Conservation (phyloP, 2,329 filamentous ascomycete species). For the Calonectria pauciramosa region DNA sequence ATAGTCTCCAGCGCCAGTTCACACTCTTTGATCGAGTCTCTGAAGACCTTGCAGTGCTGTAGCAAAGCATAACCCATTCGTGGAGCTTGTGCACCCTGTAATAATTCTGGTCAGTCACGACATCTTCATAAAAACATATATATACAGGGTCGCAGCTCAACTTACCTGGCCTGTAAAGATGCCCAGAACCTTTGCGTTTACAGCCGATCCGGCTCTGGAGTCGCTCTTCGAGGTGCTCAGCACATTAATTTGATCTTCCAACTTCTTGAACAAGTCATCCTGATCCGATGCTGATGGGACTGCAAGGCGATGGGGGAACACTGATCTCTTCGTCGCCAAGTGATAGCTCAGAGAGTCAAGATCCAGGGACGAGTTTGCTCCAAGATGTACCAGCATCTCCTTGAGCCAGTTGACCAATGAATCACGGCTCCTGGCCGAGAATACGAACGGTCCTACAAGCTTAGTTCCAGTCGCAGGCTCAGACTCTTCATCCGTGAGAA, state of each 20-base stretch:
- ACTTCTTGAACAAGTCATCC: not conserved
- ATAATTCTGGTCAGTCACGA: not conserved
- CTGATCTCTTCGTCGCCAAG: not conserved
- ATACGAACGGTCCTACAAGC: not conserved
- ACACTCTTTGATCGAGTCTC: not conserved
- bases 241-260: not conserved
- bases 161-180: not conserved
- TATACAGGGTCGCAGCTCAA: not conserved
- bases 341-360: not conserved
- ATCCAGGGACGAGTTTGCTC: not conserved
- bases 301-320: not conserved
- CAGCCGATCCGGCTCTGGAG: not conserved
- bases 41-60: not conserved
- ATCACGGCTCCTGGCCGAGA: not conserved
- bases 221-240: not conserved
- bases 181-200: not conserved
- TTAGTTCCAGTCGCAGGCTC: too few relatives aligned
- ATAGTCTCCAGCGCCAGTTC: not conserved
- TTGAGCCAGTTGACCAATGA: not conserved
- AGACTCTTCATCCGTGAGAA: too few relatives aligned
- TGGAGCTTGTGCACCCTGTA: not conserved
- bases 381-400: not conserved
- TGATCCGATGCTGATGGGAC: not conserved
- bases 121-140: not conserved
- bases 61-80: not conserved